phyloP scores from a whole-genome alignment of 2,329 filamentous ascomycete species.

The Beauveria brongniartii region DNA sequence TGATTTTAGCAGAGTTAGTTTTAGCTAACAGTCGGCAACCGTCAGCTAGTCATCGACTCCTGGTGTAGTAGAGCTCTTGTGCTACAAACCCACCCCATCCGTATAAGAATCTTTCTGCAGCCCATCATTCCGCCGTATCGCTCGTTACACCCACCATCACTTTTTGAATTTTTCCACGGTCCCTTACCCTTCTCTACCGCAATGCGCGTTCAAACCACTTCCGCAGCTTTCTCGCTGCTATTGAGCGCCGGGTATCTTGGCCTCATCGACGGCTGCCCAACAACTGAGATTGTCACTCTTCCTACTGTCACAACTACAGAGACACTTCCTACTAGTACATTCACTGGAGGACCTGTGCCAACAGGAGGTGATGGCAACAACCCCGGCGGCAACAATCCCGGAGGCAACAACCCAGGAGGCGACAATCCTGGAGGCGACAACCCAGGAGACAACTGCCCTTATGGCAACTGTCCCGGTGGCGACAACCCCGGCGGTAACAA shows the following conservation, averaged over 20 bases:
- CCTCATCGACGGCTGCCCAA: neutral
- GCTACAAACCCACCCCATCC: neutral
- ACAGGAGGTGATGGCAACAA: neutral
- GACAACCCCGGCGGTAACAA: neutral
- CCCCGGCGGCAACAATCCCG: neutral
- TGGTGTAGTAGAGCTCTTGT: neutral
- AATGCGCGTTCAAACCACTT: neutral
- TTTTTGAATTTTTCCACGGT: neutral
- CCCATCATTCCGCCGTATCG: neutral
- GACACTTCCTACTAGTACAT: neutral
- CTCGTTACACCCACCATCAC: neutral
- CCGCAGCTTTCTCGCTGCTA: neutral
- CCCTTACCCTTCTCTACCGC: neutral
- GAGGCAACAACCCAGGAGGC: neutral
- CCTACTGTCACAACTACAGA: neutral
- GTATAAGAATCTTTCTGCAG: constrained; percentile 6
- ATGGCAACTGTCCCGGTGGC: too few relatives aligned
- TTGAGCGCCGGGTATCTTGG: neutral
- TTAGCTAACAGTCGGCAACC: neutral
- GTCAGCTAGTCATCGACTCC: neutral
- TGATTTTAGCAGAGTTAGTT: neutral
- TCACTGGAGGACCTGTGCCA: neutral
- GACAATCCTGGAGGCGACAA: neutral
- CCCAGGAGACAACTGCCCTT: neutral
- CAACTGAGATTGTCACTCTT: neutral